phyloP scores from a whole-genome alignment of 139 green algal species.

The Volvox reticuliferus region DNA sequence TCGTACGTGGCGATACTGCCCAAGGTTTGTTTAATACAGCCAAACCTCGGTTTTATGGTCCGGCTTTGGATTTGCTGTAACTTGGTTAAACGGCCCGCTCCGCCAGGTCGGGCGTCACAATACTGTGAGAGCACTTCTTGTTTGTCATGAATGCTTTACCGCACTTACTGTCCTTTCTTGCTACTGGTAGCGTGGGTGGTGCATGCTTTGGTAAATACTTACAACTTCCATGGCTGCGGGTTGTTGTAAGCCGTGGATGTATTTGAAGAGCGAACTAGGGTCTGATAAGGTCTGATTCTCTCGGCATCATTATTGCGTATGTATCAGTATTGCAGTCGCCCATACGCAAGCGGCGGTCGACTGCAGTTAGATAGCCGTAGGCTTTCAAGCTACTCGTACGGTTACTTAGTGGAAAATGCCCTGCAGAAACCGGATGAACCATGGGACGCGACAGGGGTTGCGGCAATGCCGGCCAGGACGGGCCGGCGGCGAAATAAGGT shows the following conservation, averaged over 20 bases:
- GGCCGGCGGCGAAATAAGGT: background rate
- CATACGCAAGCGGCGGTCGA: too few species aligned
- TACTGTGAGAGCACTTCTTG: background rate
- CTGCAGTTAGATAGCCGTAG: background rate
- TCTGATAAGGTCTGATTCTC: background rate
- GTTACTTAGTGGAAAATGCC: background rate
- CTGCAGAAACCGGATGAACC: slow-evolving; percentile 5
- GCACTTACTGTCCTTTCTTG: background rate
- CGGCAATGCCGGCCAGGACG: background rate
- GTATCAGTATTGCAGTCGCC: background rate
- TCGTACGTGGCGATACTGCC: background rate
- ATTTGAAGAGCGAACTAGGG: too few species aligned
- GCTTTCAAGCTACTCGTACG: background rate
- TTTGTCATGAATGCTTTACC: background rate
- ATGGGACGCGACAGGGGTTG: slow-evolving; percentile 1
- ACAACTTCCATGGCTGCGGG: too few species aligned
- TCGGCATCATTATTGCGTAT: background rate
- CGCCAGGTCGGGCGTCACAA: background rate
- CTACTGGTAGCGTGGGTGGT: background rate
- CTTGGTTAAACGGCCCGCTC: background rate
- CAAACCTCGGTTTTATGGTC: background rate
- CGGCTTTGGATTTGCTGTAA: background rate
- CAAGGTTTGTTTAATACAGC: background rate
- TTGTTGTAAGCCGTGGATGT: too few species aligned
- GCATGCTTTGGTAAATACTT: too few species aligned